Conservation (phyloP, 345 rosid genomes). For the Eucalyptus virginea region DNA sequence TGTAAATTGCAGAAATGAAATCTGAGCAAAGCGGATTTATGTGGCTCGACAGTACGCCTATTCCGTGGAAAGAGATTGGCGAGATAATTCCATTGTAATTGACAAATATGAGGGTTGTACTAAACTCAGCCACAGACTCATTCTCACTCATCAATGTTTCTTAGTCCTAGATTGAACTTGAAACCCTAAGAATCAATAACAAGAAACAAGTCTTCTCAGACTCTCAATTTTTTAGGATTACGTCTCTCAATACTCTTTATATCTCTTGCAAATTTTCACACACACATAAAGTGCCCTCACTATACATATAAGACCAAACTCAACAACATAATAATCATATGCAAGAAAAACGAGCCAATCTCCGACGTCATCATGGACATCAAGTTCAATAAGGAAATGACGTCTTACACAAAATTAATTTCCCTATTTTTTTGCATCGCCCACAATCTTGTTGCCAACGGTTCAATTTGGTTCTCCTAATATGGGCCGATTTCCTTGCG, state of each 20-base stretch:
- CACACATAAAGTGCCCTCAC: background rate
- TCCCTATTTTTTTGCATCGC: background rate
- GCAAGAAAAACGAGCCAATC: background rate
- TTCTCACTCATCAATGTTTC: background rate
- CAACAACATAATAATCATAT: background rate
- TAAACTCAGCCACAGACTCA: background rate
- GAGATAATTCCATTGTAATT: background rate
- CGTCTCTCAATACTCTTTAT: background rate
- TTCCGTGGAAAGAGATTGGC: background rate
- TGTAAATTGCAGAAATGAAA: background rate
- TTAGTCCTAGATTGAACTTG: background rate
- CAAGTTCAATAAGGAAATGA: background rate
- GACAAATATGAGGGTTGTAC: background rate
- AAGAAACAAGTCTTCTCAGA: background rate
- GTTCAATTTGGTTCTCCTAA: background rate
- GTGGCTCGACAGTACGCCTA: background rate
- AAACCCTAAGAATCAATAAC: background rate
- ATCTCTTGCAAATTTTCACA: background rate
- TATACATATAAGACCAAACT: background rate
- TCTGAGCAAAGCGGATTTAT: background rate
- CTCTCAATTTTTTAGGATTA: background rate
- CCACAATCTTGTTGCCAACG: background rate
- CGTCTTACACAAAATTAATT: background rate
- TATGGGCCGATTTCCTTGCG: background rate
- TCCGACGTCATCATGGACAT: background rate